These are phyloP conservation scores for Lachnellula subtilissima DNA, from an alignment of 2,329 filamentous ascomycete genomes.

Conservation along the genomic window DNA sequence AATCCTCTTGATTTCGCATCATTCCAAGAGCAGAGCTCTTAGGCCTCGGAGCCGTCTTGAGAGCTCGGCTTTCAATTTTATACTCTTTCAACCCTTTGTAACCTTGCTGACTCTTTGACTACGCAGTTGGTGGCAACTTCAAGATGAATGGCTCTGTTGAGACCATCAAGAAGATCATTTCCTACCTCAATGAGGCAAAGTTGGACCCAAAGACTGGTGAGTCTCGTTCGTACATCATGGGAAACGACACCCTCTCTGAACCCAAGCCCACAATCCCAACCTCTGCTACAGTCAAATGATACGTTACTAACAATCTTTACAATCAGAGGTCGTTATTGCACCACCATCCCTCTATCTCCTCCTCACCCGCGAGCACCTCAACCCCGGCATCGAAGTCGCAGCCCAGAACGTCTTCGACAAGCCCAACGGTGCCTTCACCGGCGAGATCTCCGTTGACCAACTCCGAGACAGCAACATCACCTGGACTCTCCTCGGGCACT, in stretches of 20 bases:
- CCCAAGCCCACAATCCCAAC: not conserved
- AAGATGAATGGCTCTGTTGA: slow-evolving; percentile 98
- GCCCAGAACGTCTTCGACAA: slow-evolving; percentile 98
- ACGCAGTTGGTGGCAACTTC: slow-evolving; percentile 69
- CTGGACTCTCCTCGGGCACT: slow-evolving; percentile 93
- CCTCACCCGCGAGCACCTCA: slow-evolving; percentile 74
- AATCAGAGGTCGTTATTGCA: slow-evolving; percentile 83
- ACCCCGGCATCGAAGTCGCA: slow-evolving; percentile 74
- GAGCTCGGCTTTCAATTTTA: too few relatives aligned
- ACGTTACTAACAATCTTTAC: not conserved
- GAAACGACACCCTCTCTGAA: not conserved
- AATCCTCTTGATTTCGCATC: too few relatives aligned
- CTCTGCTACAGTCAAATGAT: not conserved
- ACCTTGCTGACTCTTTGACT: too few relatives aligned
- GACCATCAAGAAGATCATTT: slow-evolving; percentile 86
- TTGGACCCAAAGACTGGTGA: slow-evolving; percentile 71
- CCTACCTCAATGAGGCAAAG: slow-evolving; percentile 79
- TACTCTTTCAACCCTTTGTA: too few relatives aligned
- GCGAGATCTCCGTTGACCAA: slow-evolving; percentile 90
- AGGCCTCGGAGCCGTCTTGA: too few relatives aligned
- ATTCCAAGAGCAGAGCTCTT: too few relatives aligned
- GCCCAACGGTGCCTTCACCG: slow-evolving; percentile 94
- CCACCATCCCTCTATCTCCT: slow-evolving; percentile 89
- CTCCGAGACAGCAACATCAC: slow-evolving; percentile 82
- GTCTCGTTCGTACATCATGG: slow-evolving; percentile 29